Evolutionary conservation across 148 eudicot genomes (phyloP).

Genomic region (Oxyria digyna): DNA sequence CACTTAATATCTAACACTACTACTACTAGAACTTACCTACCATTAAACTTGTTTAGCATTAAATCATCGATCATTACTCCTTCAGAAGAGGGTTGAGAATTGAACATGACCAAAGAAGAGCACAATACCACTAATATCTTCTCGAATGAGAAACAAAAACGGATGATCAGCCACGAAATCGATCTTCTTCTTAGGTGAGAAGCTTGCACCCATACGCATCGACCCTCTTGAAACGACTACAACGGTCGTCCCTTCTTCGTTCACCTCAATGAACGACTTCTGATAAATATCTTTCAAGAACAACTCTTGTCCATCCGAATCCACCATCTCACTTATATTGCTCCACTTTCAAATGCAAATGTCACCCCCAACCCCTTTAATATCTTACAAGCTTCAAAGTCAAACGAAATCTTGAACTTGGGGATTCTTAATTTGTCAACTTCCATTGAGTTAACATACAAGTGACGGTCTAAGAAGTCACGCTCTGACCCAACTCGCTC

Average conservation of each 20-base stretch:
- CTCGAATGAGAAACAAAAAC: slow-evolving; percentile 58
- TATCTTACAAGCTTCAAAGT: slow-evolving; percentile 52
- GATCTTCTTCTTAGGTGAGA: slow-evolving; percentile 35
- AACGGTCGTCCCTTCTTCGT: slow-evolving; percentile 87
- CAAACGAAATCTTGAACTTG: slow-evolving; percentile 55
- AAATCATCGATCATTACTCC: too few relatives aligned
- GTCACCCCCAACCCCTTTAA: slow-evolving; percentile 45
- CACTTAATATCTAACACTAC: too few relatives aligned
- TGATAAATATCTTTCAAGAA: slow-evolving; percentile 56
- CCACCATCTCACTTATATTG: slow-evolving; percentile 68
- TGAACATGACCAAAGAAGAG: slow-evolving; percentile 55
- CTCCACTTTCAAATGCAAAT: slow-evolving; percentile 42
- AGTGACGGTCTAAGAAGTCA: slow-evolving; percentile 31
- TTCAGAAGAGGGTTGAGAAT: slow-evolving; percentile 48
- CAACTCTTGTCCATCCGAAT: slow-evolving; percentile 25
- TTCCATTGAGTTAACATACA: slow-evolving; percentile 24
- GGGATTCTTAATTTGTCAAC: slow-evolving; percentile 59
- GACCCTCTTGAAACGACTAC: slow-evolving; percentile 34
- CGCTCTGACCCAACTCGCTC: too few relatives aligned
- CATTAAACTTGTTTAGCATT: too few relatives aligned
- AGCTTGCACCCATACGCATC: too few relatives aligned
- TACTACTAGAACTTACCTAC: too few relatives aligned
- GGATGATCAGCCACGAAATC: slow-evolving; percentile 93
- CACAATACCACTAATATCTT: slow-evolving; percentile 63
- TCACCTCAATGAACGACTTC: slow-evolving; percentile 69